Evolutionary conservation across 805 yeast genomes (phyloP), one percentile per base, ranked within the genome.

Genomic region (Lipomyces sp.): DNA sequence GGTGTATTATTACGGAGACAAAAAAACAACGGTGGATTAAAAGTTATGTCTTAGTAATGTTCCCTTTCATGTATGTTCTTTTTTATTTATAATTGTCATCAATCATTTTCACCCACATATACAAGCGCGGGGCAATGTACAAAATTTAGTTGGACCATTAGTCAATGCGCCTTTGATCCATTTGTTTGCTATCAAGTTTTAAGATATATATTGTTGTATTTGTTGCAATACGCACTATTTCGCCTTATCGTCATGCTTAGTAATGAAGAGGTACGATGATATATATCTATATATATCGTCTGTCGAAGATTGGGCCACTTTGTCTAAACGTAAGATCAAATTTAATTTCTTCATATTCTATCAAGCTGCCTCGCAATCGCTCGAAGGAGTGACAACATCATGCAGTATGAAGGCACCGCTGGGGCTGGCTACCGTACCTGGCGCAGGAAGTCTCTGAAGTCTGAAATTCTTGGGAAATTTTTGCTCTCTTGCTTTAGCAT

Each of bases 151-250:
- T 4, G 39, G 24, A 24, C 24, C 24, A 24, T 24, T 24, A 42
- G 48, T 42, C 24, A 24, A n/a, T n/a, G 48, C 24, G 18, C 48
- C 48, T 42, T 42, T 42, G 18, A 42, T n/a, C n/a, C 18, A 42
- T 42, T n/a, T 42, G 48, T 42, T 42, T 42, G 48, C 48, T 42
- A n/a, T 24, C 48, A 24, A 24, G n/a, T 42, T 42, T n/a, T 42
- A 42, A 0, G 24, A 1, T n/a, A 42, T n/a, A n/a, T 42, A 42
- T n/a, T 42, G 2, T 15, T 15, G 18, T n/a, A 42, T 15, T 39
- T n/a, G 24, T 42, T 15, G 39, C 39, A 42, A 42, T 42, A 42
- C 15, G 24, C 15, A 42, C 48, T 42, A 8, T 42, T 42, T n/a
- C 39, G 15, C 10, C 48, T 42, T 42, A 42, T 42, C 6, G 15